Evolutionary conservation across 306 rosid genomes (phyloP).

Genomic region (Calophaca sinica): DNA sequence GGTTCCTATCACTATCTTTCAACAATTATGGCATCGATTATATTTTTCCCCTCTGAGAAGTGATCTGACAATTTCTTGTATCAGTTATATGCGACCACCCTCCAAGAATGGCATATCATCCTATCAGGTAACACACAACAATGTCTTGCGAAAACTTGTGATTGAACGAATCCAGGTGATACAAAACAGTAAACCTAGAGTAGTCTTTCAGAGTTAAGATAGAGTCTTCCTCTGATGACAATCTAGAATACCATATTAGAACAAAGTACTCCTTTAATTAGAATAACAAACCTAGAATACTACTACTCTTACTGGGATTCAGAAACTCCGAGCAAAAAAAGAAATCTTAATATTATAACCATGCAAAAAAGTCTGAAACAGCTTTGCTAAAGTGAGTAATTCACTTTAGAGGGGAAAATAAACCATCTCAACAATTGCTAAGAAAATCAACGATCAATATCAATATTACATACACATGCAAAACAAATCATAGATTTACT

Average conservation of each 20-base stretch:
- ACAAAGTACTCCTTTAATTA: neutral
- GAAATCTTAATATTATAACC: neutral
- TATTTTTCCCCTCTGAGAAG: neutral
- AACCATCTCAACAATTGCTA: neutral
- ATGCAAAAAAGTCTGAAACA: neutral
- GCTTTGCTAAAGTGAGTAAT: neutral
- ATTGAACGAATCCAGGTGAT: neutral
- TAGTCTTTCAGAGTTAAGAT: neutral
- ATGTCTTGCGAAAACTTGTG: slow-evolving; percentile 7
- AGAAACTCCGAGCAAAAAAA: neutral
- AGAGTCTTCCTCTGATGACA: neutral
- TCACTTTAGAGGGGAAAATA: slow-evolving; percentile 1
- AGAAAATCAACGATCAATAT: slow-evolving; percentile 1
- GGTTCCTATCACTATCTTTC: no score
- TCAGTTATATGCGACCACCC: neutral
- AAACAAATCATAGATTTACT: slow-evolving; percentile 1
- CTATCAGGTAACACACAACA: slow-evolving; percentile 23
- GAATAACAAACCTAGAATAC: neutral
- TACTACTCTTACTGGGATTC: neutral
- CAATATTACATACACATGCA: neutral
- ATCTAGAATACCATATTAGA: neutral
- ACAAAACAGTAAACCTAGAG: slow-evolving; percentile 1
- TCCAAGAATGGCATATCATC: neutral
- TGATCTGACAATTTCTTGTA: neutral
- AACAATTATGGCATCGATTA: slow-evolving; percentile 7